A percentile compares a stretch with the other conserved stretches of the same genome.
Evolutionary conservation across 1,139 yeast species (phyloP).

Genomic region (Lodderomyces theae): DNA sequence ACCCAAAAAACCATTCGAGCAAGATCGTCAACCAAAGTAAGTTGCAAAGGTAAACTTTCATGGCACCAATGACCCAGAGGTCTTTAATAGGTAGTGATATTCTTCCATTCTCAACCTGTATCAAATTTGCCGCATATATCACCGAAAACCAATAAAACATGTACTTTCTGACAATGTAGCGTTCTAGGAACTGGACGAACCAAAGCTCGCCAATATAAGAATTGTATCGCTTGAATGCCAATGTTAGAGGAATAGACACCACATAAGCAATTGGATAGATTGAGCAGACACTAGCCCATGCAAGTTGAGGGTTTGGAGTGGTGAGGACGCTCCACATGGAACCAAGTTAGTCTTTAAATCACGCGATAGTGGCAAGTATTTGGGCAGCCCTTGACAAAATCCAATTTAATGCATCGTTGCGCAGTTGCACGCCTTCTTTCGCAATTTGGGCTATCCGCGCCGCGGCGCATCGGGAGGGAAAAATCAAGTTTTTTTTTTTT

Average conservation of each 20-base stretch:
- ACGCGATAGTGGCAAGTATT: too few relatives aligned
- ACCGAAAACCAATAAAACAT: conserved; percentile 6
- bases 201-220: conserved; percentile 14
- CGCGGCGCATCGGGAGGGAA: neutral
- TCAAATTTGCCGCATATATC: conserved; percentile 2
- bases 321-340: neutral
- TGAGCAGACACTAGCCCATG: conserved; percentile 4
- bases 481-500: too few relatives aligned
- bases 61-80: neutral
- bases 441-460: too few relatives aligned
- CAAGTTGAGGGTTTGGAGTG: neutral
- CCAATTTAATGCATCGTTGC: neutral
- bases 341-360: too few relatives aligned
- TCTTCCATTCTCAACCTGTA: neutral
- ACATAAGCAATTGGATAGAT: conserved; percentile 17
- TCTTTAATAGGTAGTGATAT: neutral
- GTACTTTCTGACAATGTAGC: conserved; percentile 21
- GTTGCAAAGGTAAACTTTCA: conserved; percentile 11
- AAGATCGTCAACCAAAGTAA: conserved; percentile 11
- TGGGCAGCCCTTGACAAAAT: too few relatives aligned
- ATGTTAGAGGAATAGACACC: conserved; percentile 18
- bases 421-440: conserved; percentile 1
- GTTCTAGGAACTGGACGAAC: conserved; percentile 20
- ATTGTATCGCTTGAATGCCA: conserved; percentile 15
- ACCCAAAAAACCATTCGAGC: conserved; percentile 46